Base-by-base conservation (phyloP, 306 rosid species). In the Rosa lucieae region DNA sequence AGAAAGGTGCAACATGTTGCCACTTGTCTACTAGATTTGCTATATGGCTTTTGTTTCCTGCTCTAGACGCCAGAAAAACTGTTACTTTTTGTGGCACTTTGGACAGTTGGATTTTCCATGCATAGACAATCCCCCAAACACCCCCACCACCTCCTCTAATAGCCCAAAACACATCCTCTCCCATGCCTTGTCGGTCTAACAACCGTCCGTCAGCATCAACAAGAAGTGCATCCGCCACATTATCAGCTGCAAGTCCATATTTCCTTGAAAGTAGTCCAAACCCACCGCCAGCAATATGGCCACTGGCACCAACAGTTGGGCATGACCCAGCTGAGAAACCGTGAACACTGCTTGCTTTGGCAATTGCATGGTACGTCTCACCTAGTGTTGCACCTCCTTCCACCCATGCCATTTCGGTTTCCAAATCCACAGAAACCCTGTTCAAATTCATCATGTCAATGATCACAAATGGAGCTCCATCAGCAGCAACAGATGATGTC, bases 131-230 rank as follows among this genome's bases (percentile, higher is more conserved):
- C 18, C 97, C 96, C 91, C 92, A 89, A 58, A 92, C 73, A 42
- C 95, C 97, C 18, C 93, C 96, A 0, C 97, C 96, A 48, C 96
- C 97, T 53, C 93, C 93, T 89, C 97, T 85, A 51, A 92, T 89
- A 44, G 97, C 96, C 97, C 97, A 92, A 84, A 92, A 92, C 85
- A 92, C 93, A 72, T 92, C 96, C 47, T 92, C 96, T 73, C 94
- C 97, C 94, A 92, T 90, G 67, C 78, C 67, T 78, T 80, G 39
- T 0, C 94, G 74, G 82, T 89, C 81, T 8, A 88, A 35, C 72
- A 89, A 69, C 10, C 43, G n/a, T 39, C 94, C 94, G 0, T 84
- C 47, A 1, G 92, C 92, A 70, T 88, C 90, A 23, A 92, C 56
- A 18, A 93, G 85, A 29, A 86, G 69, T 10, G 90, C 96, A 80